Conservation (phyloP, 495 filamentous ascomycete species). For the Jackrogersella minutella region DNA sequence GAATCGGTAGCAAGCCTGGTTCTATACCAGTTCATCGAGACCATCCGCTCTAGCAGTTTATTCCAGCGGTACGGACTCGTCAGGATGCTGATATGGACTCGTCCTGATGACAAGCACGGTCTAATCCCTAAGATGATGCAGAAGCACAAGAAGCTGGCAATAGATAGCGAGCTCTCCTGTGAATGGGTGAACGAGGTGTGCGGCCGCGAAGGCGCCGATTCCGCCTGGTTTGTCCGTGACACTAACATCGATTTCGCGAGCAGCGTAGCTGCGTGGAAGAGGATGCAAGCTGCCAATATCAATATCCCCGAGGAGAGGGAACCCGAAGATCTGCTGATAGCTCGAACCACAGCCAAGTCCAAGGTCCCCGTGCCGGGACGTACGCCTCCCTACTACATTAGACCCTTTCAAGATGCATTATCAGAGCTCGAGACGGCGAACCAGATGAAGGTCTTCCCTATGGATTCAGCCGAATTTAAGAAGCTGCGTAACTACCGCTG, state of each 20-base stretch:
- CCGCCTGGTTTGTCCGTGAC: conserved; percentile 42
- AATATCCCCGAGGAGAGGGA: conserved; percentile 41
- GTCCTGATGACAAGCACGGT: conserved; percentile 59
- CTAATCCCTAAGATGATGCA: conserved; percentile 60
- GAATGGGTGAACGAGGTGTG: conserved; percentile 57
- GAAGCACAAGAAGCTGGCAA: conserved; percentile 59
- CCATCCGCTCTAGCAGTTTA: conserved; percentile 50
- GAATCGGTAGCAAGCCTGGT: conserved; percentile 53
- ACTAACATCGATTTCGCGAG: conserved; percentile 46
- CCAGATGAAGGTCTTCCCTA: conserved; percentile 19
- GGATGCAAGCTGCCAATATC: conserved; percentile 49
- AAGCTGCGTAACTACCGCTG: conserved; percentile 31
- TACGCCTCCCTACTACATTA: conserved; percentile 36
- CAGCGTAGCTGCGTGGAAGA: conserved; percentile 37
- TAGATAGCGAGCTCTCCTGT: conserved; percentile 65
- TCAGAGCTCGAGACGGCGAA: conserved; percentile 46
- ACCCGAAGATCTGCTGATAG: conserved; percentile 43
- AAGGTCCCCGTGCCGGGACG: conserved; percentile 12
- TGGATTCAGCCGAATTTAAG: conserved; percentile 33
- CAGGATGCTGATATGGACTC: conserved; percentile 72
- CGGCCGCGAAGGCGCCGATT: conserved; percentile 34
- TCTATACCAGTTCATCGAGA: conserved; percentile 56
- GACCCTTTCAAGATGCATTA: conserved; percentile 43
- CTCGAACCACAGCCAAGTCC: conserved; percentile 24
- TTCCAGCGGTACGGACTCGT: conserved; percentile 73